phyloP scores from a whole-genome alignment of 129 eudicot genomes.

The Tagetes erecta region DNA sequence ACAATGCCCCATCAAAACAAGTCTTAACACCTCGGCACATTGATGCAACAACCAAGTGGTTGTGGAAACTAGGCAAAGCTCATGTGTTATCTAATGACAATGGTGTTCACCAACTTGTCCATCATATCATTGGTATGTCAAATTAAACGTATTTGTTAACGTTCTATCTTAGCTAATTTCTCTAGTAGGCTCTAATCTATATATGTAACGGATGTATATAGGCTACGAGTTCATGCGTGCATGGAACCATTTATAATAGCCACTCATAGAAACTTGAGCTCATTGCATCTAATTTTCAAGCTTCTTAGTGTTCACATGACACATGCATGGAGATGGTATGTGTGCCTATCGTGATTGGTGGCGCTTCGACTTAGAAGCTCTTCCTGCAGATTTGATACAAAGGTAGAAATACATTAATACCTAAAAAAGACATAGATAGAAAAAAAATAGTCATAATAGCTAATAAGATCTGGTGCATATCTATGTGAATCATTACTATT shows the following conservation, averaged over 20 bases:
- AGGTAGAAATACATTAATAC: constrained; percentile 38
- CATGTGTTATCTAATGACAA: constrained; percentile 87
- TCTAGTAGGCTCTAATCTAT: too few relatives aligned
- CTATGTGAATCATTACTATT: constrained; percentile 72
- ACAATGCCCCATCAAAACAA: constrained; percentile 51
- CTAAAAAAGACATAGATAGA: too few relatives aligned
- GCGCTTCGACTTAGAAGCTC: constrained; percentile 86
- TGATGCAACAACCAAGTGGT: constrained; percentile 77
- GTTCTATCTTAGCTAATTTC: too few relatives aligned
- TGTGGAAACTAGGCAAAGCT: constrained; percentile 79
- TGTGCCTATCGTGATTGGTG: constrained; percentile 66
- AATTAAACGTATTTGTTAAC: too few relatives aligned
- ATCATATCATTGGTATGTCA: constrained; percentile 59
- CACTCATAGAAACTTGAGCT: constrained; percentile 74
- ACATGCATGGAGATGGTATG: constrained; percentile 72
- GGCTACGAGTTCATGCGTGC: constrained; percentile 80
- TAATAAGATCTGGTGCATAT: constrained; percentile 50
- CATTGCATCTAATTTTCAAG: constrained; percentile 74
- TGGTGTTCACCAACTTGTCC: constrained; percentile 82
- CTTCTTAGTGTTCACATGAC: constrained; percentile 83
- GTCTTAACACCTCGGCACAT: constrained; percentile 66
- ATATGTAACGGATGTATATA: constrained; percentile 9
- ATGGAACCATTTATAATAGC: constrained; percentile 83
- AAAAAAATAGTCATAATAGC: not conserved
- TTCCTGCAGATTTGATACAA: constrained; percentile 74